Evolutionary conservation across 257 asterid species (phyloP).

Genomic region (Verbascum thapsus): DNA sequence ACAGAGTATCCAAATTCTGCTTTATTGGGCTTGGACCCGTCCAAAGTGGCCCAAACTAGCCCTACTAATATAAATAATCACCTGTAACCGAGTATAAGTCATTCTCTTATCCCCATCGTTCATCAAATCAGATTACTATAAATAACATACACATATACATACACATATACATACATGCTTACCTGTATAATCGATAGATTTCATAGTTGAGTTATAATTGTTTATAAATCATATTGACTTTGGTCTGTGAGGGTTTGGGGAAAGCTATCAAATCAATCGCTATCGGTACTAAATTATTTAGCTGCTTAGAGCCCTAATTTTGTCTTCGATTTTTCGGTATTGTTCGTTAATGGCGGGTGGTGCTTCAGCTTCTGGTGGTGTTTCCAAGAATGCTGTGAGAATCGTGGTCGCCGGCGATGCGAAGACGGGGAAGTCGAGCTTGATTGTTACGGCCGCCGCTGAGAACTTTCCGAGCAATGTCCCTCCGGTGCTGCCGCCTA

Average conservation of each 20-base stretch:
- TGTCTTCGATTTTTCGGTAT: constrained; percentile 30
- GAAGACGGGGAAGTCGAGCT: constrained; percentile 89
- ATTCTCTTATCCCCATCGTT: constrained; percentile 17
- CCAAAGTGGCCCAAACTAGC: not conserved
- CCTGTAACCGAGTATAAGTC: not conserved
- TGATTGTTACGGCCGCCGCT: constrained; percentile 82
- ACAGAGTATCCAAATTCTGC: too few species aligned
- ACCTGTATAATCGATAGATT: too few species aligned
- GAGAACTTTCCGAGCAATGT: constrained; percentile 63
- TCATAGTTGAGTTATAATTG: not conserved
- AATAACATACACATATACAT: not conserved
- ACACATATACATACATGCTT: not conserved
- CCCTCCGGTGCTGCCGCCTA: constrained; percentile 84
- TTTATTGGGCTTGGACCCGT: constrained; percentile 17
- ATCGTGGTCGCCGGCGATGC: constrained; percentile 96
- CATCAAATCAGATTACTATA: constrained; percentile 18
- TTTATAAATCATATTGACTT: not conserved
- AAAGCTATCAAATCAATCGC: constrained; percentile 17
- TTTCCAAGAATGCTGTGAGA: constrained; percentile 52
- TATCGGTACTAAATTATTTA: constrained; percentile 1
- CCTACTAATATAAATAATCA: not conserved
- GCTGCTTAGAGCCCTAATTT: not conserved
- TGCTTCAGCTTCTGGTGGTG: constrained; percentile 51
- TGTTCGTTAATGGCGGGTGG: constrained; percentile 71
- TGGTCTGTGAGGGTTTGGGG: too few species aligned